phyloP scores from a whole-genome alignment of 2,329 filamentous ascomycete species.

The Ophiocordyceps australis region DNA sequence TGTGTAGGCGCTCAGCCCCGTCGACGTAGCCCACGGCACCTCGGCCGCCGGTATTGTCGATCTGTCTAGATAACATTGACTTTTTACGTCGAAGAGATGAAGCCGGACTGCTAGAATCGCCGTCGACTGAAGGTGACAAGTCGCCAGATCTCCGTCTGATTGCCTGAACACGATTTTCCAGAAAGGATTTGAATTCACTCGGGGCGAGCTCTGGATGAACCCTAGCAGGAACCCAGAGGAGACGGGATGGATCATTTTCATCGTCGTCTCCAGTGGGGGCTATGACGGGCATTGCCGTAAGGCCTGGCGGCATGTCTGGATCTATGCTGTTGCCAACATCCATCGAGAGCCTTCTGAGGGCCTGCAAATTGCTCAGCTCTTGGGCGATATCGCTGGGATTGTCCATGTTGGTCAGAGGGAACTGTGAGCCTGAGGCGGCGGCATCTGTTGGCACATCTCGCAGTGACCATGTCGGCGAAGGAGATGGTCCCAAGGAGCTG shows the following conservation, averaged over 20 bases:
- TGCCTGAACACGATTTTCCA: slow-evolving; percentile 81
- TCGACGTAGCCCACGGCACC: slow-evolving; percentile 54
- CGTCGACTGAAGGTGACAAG: slow-evolving; percentile 40
- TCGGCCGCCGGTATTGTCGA: slow-evolving; percentile 50
- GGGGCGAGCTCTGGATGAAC: slow-evolving; percentile 90
- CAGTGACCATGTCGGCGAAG: slow-evolving; percentile 33
- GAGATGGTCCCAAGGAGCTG: slow-evolving; percentile 20
- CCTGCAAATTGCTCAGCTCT: slow-evolving; percentile 82
- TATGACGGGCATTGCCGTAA: slow-evolving; percentile 53
- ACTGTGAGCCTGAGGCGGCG: slow-evolving; percentile 36
- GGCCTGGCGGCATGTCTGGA: slow-evolving; percentile 55
- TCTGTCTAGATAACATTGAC: slow-evolving; percentile 86
- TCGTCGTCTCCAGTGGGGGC: slow-evolving; percentile 58
- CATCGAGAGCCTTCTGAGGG: slow-evolving; percentile 85
- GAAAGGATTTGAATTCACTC: slow-evolving; percentile 89
- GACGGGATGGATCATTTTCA: slow-evolving; percentile 70
- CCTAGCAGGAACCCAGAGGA: slow-evolving; percentile 91
- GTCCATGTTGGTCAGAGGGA: slow-evolving; percentile 77
- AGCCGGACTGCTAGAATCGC: slow-evolving; percentile 34
- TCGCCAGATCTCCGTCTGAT: slow-evolving; percentile 73
- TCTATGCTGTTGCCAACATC: slow-evolving; percentile 60
- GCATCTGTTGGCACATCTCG: slow-evolving; percentile 42
- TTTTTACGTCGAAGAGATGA: slow-evolving; percentile 66
- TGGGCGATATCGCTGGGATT: slow-evolving; percentile 79
- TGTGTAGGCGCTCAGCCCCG: slow-evolving; percentile 62